Base-by-base conservation (phyloP, 2,329 filamentous ascomycete genomes). In the Elsinoe ampelina region DNA sequence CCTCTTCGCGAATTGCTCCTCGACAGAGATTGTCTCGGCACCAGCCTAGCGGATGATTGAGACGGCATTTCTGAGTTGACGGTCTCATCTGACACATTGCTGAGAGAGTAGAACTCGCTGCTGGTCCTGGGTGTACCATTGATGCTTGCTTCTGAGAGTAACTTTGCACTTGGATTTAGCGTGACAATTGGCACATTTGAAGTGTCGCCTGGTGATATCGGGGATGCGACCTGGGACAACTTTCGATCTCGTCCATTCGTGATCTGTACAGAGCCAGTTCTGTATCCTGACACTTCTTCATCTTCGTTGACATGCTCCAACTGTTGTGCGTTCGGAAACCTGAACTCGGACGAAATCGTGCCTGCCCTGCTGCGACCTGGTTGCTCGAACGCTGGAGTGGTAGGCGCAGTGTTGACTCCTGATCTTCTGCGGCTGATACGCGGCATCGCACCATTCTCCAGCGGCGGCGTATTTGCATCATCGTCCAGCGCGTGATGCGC, bases 61-160 rank as follows among this genome's bases (percentile, higher is more conserved):
- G 72, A 72, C 5, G 65, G 65, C 15, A 64, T 51, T 70, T 97
- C 93, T 0, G 93, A 98, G 10, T 86, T 86, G 48, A 97, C 70
- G 2, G 93, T 98, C 70, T 98, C 93, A 13, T 87, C 89, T 5
- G 93, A 97, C 66, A 95, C 86, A 68, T 97, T 96, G 74, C 92
- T 96, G 68, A 92, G 74, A 1, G 91, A 91, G 70, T 95, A 97
- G 65, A 97, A 95, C 66, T 98, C 93, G 55, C 87, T 87, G 68
- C 93, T 98, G 61, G 89, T 95, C 64, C 93, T 80, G 20, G 89
- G 90, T 26, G 92, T 97, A 3, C 81, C 82, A 59, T 81, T 81
- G 62, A 87, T 77, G 64, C 88, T 95, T 13, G 86, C 85, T 32
- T 86, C 85, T 2, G 90, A 89, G 55, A 95, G 76, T 54, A 95